These are phyloP conservation scores for Monosporozyma unispora DNA, from an alignment of 805 yeast genomes.

Conservation along the genomic window DNA sequence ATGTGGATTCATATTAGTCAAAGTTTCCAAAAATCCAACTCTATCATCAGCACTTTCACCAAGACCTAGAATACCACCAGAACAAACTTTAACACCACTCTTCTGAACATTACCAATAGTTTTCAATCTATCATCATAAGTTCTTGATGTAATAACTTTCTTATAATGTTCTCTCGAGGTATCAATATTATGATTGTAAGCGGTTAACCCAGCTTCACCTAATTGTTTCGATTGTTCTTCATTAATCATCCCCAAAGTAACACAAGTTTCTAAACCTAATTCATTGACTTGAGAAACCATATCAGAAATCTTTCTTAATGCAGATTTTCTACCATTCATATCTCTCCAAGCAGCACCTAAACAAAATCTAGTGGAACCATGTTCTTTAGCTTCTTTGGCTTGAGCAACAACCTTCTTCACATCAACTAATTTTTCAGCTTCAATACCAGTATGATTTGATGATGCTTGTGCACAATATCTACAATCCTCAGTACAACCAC, in stretches of 20 bases:
- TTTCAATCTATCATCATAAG: slow-evolving; percentile 59
- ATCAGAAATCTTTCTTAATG: slow-evolving; percentile 48
- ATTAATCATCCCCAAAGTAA: slow-evolving; percentile 70
- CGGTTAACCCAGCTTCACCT: slow-evolving; percentile 66
- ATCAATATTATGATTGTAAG: slow-evolving; percentile 74
- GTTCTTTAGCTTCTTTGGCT: slow-evolving; percentile 55
- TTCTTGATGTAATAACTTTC: slow-evolving; percentile 39
- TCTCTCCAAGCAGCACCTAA: slow-evolving; percentile 89
- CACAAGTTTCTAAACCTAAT: slow-evolving; percentile 68
- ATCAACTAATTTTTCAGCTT: slow-evolving; percentile 55
- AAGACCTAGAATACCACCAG: slow-evolving; percentile 73
- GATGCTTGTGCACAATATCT: slow-evolving; percentile 73
- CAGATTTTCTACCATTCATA: slow-evolving; percentile 68
- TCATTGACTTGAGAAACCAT: slow-evolving; percentile 60
- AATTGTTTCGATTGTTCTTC: slow-evolving; percentile 52
- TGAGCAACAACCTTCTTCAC: slow-evolving; percentile 55
- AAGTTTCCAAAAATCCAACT: slow-evolving; percentile 54
- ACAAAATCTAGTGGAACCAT: slow-evolving; percentile 72
- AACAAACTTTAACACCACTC: slow-evolving; percentile 60
- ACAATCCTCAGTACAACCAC: slow-evolving; percentile 79
- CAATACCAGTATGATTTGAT: slow-evolving; percentile 59
- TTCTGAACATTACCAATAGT: slow-evolving; percentile 57
- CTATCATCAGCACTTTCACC: slow-evolving; percentile 71
- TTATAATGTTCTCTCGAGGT: slow-evolving; percentile 73
- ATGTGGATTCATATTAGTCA: slow-evolving; percentile 59